phyloP scores from a whole-genome alignment of 2,329 filamentous ascomycete genomes.

The Ophiocordyceps camponoti-saundersi region DNA sequence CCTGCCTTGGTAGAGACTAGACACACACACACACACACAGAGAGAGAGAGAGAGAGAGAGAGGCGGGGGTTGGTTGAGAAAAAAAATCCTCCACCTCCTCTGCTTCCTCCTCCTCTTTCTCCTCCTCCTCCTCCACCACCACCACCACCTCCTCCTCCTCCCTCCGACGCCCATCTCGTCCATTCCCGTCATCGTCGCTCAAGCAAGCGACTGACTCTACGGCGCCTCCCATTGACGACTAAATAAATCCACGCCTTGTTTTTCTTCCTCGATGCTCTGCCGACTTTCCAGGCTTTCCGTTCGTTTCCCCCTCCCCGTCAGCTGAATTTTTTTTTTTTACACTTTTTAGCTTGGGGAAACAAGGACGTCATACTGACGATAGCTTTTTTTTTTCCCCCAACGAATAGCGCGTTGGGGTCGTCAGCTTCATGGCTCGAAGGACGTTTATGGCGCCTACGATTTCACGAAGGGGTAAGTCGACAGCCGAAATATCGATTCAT shows the following conservation, averaged over 20 bases:
- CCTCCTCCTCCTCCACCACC: constrained; percentile 12
- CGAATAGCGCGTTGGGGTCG: constrained; percentile 31
- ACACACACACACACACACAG: constrained; percentile 1
- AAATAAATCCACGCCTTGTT: no score
- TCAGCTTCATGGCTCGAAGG: constrained; percentile 28
- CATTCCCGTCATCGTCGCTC: no score
- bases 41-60: no score
- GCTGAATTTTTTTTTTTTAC: neutral
- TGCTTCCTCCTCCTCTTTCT: constrained; percentile 14
- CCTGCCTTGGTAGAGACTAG: no score
- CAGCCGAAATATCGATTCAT: no score
- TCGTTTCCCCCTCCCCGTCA: no score
- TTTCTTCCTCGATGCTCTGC: constrained; percentile 34
- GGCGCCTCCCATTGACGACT: no score
- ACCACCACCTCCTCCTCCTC: no score
- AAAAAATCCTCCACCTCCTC: no score
- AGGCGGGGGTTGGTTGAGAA: no score
- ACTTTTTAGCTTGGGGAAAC: neutral
- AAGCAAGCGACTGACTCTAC: no score
- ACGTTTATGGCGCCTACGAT: constrained; percentile 44
- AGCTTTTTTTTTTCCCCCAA: constrained; percentile 1
- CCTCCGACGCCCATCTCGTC: no score
- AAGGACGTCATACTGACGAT: neutral
- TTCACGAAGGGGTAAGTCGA: constrained; percentile 42
- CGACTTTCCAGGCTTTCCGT: constrained; percentile 39